Conservation (phyloP, 2,329 filamentous ascomycete species). For the Fusarium tupiense region DNA sequence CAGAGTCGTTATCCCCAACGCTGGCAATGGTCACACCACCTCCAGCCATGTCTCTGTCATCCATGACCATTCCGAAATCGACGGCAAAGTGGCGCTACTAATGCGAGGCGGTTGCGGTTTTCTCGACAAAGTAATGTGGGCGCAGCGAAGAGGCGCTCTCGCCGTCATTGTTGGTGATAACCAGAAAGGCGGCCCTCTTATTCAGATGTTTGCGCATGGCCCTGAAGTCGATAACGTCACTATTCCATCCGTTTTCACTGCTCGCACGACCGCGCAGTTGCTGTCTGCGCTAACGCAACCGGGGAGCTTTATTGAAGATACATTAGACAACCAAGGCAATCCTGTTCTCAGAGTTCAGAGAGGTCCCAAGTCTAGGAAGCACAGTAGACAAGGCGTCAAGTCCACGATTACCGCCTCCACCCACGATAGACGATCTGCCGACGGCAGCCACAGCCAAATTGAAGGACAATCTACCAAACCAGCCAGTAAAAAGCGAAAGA, state of each 20-base stretch:
- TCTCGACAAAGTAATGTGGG: conserved; percentile 97
- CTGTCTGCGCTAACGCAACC: conserved; percentile 86
- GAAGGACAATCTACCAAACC: conserved; percentile 12
- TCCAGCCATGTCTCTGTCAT: conserved; percentile 84
- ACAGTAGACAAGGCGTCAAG: conserved; percentile 10
- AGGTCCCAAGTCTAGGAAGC: conserved; percentile 48
- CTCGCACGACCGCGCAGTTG: conserved; percentile 91
- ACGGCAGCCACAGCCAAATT: background rate
- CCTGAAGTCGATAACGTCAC: conserved; percentile 90
- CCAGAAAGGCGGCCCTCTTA: conserved; percentile 84
- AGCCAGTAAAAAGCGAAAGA: conserved; percentile 16
- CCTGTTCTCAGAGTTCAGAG: conserved; percentile 64
- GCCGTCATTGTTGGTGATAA: conserved; percentile 96
- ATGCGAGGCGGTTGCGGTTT: conserved; percentile 96
- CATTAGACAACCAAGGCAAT: conserved; percentile 68
- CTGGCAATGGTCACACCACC: conserved; percentile 47
- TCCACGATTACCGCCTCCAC: conserved; percentile 17
- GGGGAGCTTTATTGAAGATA: conserved; percentile 69
- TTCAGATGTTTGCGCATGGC: conserved; percentile 98
- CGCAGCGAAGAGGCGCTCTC: conserved; percentile 86
- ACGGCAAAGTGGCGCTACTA: conserved; percentile 90
- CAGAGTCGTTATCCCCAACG: conserved; percentile 48
- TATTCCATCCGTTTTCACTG: conserved; percentile 94
- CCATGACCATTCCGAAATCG: conserved; percentile 91
- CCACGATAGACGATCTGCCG: conserved; percentile 24